Percentiles rank a stretch among this genome's conserved stretches.
Conservation (phyloP, 257 asterid genomes). For the Lithospermum erythrorhizon region DNA sequence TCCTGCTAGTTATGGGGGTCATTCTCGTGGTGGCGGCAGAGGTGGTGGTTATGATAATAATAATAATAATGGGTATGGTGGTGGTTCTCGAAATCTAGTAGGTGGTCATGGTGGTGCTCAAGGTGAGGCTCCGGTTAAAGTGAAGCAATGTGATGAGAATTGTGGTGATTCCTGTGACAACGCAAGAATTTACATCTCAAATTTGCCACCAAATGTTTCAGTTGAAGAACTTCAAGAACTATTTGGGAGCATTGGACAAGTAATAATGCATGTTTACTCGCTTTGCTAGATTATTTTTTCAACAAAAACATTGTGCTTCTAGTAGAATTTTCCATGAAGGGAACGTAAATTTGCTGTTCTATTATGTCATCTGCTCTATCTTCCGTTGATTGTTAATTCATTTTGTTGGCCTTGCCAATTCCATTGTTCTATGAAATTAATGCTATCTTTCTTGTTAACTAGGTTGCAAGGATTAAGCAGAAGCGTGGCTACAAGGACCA, state of each 20-base stretch:
- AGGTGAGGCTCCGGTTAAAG: slow-evolving; percentile 57
- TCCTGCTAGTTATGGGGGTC: slow-evolving; percentile 61
- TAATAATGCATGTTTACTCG: slow-evolving; percentile 37
- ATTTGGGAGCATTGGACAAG: slow-evolving; percentile 99
- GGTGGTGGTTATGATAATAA: slow-evolving; percentile 57
- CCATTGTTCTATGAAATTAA: background rate
- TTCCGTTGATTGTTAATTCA: background rate
- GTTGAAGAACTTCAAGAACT: slow-evolving; percentile 82
- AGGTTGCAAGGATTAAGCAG: slow-evolving; percentile 99
- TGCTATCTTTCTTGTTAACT: slow-evolving; percentile 2
- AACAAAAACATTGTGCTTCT: background rate
- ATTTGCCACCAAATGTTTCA: slow-evolving; percentile 95
- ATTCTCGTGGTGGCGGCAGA: slow-evolving; percentile 36
- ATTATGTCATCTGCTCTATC: no score
- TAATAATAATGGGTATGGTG: slow-evolving; percentile 51
- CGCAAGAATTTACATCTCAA: slow-evolving; percentile 90
- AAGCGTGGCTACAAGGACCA: slow-evolving; percentile 98
- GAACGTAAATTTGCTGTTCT: background rate
- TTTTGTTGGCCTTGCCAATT: background rate
- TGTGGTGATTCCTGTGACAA: slow-evolving; percentile 96
- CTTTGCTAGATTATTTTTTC: background rate
- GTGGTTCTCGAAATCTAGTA: slow-evolving; percentile 37
- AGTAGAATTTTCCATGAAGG: background rate
- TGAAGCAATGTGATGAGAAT: slow-evolving; percentile 89
- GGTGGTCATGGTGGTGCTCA: slow-evolving; percentile 61